Evolutionary conservation across 306 rosid species (phyloP).

Genomic region (Prunus davidiana): DNA sequence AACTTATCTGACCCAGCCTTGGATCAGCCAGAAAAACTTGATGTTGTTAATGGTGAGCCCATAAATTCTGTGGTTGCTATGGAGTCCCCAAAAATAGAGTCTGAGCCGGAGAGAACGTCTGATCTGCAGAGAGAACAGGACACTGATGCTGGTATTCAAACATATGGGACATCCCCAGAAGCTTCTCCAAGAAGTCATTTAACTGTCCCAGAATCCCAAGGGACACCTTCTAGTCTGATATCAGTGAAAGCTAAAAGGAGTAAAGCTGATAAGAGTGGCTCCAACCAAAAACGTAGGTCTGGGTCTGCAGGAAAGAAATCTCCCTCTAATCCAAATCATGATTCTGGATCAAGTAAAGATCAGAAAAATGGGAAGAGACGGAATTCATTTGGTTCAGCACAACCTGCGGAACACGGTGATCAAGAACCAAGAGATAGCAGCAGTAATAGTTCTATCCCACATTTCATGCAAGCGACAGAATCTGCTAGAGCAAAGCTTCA

Average conservation of each 20-base stretch:
- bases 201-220: slow-evolving; percentile 76
- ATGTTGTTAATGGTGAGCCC: slow-evolving; percentile 23
- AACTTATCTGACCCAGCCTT: slow-evolving; percentile 18
- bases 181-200: slow-evolving; percentile 80
- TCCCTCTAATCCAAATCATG: slow-evolving; percentile 52
- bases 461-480: slow-evolving; percentile 93
- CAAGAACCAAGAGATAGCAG: slow-evolving; percentile 64
- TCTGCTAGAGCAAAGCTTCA: slow-evolving; percentile 89
- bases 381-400: slow-evolving; percentile 66
- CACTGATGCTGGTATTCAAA: slow-evolving; percentile 31
- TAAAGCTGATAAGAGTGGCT: slow-evolving; percentile 51
- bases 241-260: slow-evolving; percentile 50
- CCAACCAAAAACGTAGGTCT: slow-evolving; percentile 41
- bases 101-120: slow-evolving; percentile 37
- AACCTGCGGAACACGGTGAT: slow-evolving; percentile 48
- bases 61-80: slow-evolving; percentile 25
- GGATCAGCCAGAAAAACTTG: slow-evolving; percentile 42
- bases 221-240: slow-evolving; percentile 89
- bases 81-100: slow-evolving; percentile 36
- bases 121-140: slow-evolving; percentile 37
- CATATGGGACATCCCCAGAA: slow-evolving; percentile 50
- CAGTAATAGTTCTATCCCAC: slow-evolving; percentile 67
- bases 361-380: slow-evolving; percentile 62
- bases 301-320: slow-evolving; percentile 52
- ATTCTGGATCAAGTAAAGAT: slow-evolving; percentile 68